Evolutionary conservation across 306 rosid species (phyloP).

Genomic region (Cucurbita ficifolia): DNA sequence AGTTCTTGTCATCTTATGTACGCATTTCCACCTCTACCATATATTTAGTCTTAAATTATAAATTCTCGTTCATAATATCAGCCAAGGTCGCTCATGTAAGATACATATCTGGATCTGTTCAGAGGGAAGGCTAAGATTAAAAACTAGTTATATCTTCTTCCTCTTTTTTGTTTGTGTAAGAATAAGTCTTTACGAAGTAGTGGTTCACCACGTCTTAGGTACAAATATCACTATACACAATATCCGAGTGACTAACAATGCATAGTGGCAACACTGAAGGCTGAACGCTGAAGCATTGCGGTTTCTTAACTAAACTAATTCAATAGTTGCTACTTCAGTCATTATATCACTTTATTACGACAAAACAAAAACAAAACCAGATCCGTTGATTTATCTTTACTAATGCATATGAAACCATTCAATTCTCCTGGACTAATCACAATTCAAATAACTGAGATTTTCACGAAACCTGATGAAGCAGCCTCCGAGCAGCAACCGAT

Average conservation of each 20-base stretch:
- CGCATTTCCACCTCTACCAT: neutral
- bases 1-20: neutral
- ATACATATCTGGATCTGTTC: neutral
- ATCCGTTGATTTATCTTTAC: neutral
- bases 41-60: neutral
- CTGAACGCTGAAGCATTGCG: neutral
- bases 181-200: neutral
- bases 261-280: neutral
- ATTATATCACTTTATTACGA: neutral
- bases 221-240: neutral
- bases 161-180: neutral
- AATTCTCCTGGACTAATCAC: neutral
- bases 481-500: slow-evolving; percentile 19
- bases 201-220: neutral
- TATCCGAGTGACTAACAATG: neutral
- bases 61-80: neutral
- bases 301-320: neutral
- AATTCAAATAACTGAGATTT: neutral
- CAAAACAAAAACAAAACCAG: neutral
- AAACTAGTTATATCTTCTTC: neutral
- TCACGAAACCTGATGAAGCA: slow-evolving; percentile 16
- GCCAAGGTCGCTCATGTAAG: neutral
- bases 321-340: neutral
- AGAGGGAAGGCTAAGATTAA: neutral
- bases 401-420: neutral